Percentiles rank a stretch among this genome's conserved stretches.
Conservation (phyloP, 2,329 filamentous ascomycete species). For the Colletotrichum lentis region DNA sequence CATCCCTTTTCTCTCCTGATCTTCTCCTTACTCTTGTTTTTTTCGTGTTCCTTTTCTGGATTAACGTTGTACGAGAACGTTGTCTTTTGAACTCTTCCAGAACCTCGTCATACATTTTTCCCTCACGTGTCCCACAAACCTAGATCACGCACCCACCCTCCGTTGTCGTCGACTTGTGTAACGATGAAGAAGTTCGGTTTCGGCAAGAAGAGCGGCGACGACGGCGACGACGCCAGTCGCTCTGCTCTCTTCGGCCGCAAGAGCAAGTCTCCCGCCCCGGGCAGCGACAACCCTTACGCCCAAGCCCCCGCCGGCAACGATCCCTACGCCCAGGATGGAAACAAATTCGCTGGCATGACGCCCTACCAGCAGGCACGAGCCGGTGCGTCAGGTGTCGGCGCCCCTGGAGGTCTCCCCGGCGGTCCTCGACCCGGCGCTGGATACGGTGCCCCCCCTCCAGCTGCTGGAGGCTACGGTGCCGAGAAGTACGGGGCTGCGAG, state of each 20-base stretch:
- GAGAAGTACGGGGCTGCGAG: constrained; percentile 61
- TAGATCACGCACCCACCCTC: constrained; percentile 12
- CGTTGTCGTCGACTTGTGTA: constrained; percentile 9
- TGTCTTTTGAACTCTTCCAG: constrained; percentile 25
- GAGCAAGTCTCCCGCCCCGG: constrained; percentile 57
- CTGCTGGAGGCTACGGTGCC: constrained; percentile 60
- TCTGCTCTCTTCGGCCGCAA: constrained; percentile 63
- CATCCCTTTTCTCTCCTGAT: constrained; percentile 16
- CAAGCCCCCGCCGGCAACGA: constrained; percentile 57
- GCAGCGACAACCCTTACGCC: constrained; percentile 66
- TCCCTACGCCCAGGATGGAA: constrained; percentile 60
- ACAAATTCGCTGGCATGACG: constrained; percentile 55
- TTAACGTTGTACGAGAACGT: constrained; percentile 26
- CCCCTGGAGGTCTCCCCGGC: constrained; percentile 48
- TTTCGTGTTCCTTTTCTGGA: constrained; percentile 7
- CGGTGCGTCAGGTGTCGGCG: constrained; percentile 44
- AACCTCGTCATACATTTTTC: not conserved
- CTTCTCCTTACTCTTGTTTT: constrained; percentile 12
- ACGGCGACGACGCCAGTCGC: constrained; percentile 60
- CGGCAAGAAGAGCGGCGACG: constrained; percentile 64
- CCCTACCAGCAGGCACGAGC: constrained; percentile 45
- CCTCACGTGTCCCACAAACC: not conserved
- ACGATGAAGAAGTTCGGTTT: constrained; percentile 70
- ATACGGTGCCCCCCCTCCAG: constrained; percentile 41
- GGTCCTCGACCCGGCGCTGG: constrained; percentile 45